These are phyloP conservation scores for Nannochloris sp. DNA, from an alignment of 139 green algal genomes.

Conservation along the genomic window DNA sequence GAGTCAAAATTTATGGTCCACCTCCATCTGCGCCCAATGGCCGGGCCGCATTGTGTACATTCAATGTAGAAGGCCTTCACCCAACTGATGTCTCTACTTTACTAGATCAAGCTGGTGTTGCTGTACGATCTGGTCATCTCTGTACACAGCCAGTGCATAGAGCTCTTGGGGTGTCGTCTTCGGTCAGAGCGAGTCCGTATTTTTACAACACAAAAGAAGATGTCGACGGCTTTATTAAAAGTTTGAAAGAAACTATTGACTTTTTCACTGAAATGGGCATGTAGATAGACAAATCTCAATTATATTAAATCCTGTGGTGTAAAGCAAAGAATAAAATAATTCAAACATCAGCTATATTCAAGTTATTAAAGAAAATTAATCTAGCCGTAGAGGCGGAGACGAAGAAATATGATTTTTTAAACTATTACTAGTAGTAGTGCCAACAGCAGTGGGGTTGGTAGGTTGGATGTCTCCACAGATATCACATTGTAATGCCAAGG, in stretches of 20 bases:
- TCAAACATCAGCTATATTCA: too few species aligned
- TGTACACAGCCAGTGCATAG: constrained; percentile 95
- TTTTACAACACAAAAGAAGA: constrained; percentile 92
- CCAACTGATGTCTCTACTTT: constrained; percentile 91
- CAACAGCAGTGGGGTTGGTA: too few species aligned
- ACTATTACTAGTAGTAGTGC: too few species aligned
- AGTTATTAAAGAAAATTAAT: too few species aligned
- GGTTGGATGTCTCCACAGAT: too few species aligned
- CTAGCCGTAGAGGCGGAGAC: too few species aligned
- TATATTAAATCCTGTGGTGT: not conserved
- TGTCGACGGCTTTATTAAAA: constrained; percentile 83
- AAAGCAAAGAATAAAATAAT: too few species aligned
- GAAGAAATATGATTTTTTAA: too few species aligned
- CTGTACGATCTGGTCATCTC: constrained; percentile 90
- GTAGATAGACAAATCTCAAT: not conserved
- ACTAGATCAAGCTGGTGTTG: constrained; percentile 81
- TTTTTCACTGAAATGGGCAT: constrained; percentile 68
- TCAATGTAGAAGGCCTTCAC: constrained; percentile 95
- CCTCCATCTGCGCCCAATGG: constrained; percentile 28
- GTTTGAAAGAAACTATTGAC: constrained; percentile 70
- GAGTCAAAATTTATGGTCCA: constrained; percentile 85
- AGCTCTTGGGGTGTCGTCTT: constrained; percentile 72
- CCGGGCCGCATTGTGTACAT: constrained; percentile 78
- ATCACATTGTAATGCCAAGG: not conserved
- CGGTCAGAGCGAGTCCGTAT: constrained; percentile 79